Percentiles rank a stretch among this genome's conserved stretches.
phyloP scores from a whole-genome alignment of 192 early-diverging fungal genomes.

The Coemansia nantahalensis region DNA sequence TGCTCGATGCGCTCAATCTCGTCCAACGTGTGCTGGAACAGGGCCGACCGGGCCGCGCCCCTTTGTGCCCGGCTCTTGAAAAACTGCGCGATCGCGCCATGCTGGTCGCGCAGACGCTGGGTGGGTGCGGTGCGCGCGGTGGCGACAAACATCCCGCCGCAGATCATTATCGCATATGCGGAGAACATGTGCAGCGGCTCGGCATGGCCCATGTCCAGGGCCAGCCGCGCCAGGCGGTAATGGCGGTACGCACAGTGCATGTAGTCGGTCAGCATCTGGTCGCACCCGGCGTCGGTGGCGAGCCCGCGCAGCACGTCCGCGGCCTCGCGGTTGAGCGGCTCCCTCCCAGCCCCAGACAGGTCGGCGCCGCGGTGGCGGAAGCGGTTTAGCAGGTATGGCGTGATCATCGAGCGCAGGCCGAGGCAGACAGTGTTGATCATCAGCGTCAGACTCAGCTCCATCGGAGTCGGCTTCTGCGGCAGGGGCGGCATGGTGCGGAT shows the following conservation, averaged over 20 bases:
- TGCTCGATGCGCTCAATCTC: constrained; percentile 33
- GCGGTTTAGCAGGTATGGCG: constrained; percentile 28
- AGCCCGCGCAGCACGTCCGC: constrained; percentile 4
- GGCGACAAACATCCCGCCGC: constrained; percentile 38
- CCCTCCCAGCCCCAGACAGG: no score
- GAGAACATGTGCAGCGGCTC: constrained; percentile 37
- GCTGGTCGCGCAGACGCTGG: constrained; percentile 4
- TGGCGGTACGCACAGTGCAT: constrained; percentile 13
- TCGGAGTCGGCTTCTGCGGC: constrained; percentile 11
- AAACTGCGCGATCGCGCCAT: constrained; percentile 4
- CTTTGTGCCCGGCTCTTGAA: neutral
- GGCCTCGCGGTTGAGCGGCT: neutral
- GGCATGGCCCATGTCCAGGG: constrained; percentile 9
- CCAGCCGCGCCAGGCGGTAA: constrained; percentile 14
- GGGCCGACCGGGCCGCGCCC: constrained; percentile 12
- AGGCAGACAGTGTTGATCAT: constrained; percentile 30
- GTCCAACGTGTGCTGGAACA: constrained; percentile 17
- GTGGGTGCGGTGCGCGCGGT: constrained; percentile 36
- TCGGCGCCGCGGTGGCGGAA: neutral
- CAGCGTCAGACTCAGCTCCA: constrained; percentile 34
- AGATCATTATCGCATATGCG: constrained; percentile 34
- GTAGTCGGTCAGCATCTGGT: constrained; percentile 27
- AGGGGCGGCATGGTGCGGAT: constrained; percentile 26
- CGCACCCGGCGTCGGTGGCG: constrained; percentile 2
- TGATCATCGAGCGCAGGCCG: constrained; percentile 32